Evolutionary conservation across 495 filamentous ascomycete species (phyloP).

Genomic region (Aeminium ludgeri): DNA sequence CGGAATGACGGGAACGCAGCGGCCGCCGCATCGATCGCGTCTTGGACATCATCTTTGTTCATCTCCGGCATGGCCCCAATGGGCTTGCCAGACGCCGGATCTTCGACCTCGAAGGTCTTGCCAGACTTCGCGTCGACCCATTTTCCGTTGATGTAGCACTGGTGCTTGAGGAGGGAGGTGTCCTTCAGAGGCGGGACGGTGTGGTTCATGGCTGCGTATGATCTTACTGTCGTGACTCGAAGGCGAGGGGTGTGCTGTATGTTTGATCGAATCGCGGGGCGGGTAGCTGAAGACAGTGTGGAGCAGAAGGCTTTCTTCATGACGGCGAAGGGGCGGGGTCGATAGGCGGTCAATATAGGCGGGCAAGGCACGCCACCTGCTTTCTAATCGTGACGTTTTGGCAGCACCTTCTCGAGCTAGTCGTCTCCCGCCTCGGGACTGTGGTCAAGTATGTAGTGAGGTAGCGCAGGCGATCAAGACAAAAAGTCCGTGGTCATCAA

Average conservation of each 20-base stretch:
- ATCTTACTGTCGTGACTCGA: no score
- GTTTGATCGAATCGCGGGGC: slow-evolving; percentile 15
- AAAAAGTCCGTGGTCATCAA: no score
- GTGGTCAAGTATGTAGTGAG: no score
- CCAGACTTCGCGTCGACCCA: slow-evolving; percentile 28
- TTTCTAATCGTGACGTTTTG: no score
- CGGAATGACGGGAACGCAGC: slow-evolving; percentile 63
- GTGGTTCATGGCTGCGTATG: slow-evolving; percentile 3
- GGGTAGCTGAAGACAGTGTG: slow-evolving; percentile 6
- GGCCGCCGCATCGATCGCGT: slow-evolving; percentile 59
- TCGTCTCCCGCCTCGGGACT: no score
- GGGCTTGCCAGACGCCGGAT: slow-evolving; percentile 61
- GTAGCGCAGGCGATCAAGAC: no score
- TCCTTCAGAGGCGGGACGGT: slow-evolving; percentile 25
- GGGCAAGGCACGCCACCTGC: no score
- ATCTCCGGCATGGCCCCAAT: slow-evolving; percentile 80
- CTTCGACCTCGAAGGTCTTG: slow-evolving; percentile 37
- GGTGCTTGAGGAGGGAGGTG: slow-evolving; percentile 26
- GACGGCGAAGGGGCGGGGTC: background rate
- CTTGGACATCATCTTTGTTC: slow-evolving; percentile 51
- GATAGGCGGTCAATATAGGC: no score
- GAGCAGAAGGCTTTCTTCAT: slow-evolving; percentile 15
- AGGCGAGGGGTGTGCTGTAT: slow-evolving; percentile 11
- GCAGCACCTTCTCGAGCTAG: no score
- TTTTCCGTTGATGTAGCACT: slow-evolving; percentile 28